Evolutionary conservation across 2,329 filamentous ascomycete genomes (phyloP).

Genomic region (Biscogniauxia marginata): DNA sequence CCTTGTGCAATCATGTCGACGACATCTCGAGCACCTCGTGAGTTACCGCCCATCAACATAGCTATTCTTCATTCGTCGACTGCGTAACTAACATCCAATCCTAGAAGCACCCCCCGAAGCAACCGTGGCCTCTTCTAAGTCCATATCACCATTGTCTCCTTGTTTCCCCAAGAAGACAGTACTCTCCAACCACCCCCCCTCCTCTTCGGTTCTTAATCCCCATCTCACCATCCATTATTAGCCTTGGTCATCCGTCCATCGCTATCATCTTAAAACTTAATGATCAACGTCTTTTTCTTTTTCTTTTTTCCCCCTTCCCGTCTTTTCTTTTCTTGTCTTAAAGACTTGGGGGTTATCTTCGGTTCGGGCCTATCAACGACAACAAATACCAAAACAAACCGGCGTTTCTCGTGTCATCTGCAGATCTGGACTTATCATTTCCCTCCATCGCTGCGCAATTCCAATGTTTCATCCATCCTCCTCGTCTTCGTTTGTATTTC

Average conservation of each 20-base stretch:
- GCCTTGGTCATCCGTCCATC: conserved; percentile 6
- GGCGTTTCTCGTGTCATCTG: conserved; percentile 19
- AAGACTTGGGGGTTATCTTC: conserved; percentile 15
- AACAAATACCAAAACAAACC: conserved; percentile 22
- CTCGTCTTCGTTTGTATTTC: no score
- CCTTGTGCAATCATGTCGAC: conserved; percentile 86
- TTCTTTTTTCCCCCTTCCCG: conserved; percentile 4
- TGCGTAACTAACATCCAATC: conserved; percentile 17
- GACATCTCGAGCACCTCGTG: conserved; percentile 60
- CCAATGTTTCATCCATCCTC: no score
- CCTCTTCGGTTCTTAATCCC: conserved; percentile 2
- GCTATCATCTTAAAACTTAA: conserved; percentile 17
- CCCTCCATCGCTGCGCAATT: no score
- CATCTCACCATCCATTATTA: conserved; percentile 6
- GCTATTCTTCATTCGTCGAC: not conserved
- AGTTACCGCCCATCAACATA: conserved; percentile 29
- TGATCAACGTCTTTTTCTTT: conserved; percentile 26
- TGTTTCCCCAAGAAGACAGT: conserved; percentile 1
- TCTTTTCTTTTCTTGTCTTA: conserved; percentile 2
- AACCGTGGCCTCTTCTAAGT: conserved; percentile 39
- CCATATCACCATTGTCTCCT: not conserved
- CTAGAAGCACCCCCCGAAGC: conserved; percentile 46
- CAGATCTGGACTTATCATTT: not conserved
- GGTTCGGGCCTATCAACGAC: conserved; percentile 14
- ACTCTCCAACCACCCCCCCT: conserved; percentile 1